Percentiles rank a stretch among this genome's conserved stretches.
These are phyloP conservation scores for Alectoria sarmentosa DNA, from an alignment of 495 filamentous ascomycete species.

Conservation along the genomic window DNA sequence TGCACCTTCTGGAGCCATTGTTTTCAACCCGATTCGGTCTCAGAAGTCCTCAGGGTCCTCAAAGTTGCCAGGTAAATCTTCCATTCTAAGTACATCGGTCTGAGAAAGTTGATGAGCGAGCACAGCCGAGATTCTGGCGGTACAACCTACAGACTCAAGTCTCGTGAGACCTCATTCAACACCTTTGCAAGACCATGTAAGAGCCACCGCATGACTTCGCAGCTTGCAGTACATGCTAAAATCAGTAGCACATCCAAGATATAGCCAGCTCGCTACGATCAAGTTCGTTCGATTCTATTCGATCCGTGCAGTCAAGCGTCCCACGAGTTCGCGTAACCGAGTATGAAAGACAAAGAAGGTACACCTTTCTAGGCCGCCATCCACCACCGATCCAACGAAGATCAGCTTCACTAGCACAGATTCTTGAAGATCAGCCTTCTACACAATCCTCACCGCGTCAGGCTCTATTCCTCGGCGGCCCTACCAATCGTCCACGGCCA, in stretches of 20 bases:
- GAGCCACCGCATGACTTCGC: not conserved
- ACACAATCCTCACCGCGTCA: not conserved
- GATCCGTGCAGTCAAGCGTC: not conserved
- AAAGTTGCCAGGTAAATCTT: not conserved
- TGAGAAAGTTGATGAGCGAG: not conserved
- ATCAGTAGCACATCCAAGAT: not conserved
- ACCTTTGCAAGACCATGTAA: not conserved
- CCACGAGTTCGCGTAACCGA: constrained; percentile 1
- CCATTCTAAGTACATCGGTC: not conserved
- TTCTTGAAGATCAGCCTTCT: not conserved
- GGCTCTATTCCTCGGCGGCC: constrained; percentile 4
- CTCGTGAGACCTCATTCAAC: not conserved
- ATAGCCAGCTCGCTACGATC: not conserved
- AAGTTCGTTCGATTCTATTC: constrained; percentile 1
- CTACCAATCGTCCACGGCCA: not conserved
- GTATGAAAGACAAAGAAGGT: not conserved
- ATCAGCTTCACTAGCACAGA: constrained; percentile 8
- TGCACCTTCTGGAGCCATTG: constrained; percentile 5
- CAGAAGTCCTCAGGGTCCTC: constrained; percentile 1
- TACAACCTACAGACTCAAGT: not conserved
- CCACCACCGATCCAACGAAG: constrained; percentile 7
- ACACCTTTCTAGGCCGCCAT: constrained; percentile 13
- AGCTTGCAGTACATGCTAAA: not conserved
- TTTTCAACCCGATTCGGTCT: not conserved
- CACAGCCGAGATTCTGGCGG: not conserved